These are phyloP conservation scores for Globisporangium parvum DNA, from an alignment of 352 stramenopile species.

Conservation along the genomic window DNA sequence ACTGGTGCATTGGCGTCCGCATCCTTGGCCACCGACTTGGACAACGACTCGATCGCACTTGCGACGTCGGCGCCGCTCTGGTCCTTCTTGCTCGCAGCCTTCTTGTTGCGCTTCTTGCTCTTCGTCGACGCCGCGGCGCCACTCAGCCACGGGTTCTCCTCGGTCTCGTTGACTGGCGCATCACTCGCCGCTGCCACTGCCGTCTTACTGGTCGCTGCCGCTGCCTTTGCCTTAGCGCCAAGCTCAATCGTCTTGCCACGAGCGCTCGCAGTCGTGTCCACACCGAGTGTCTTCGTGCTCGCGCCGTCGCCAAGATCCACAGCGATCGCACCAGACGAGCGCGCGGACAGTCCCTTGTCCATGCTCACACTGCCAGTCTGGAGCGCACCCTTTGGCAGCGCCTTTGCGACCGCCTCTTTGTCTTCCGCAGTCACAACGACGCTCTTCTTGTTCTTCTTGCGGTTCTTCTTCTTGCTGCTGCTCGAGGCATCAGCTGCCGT, in stretches of 20 bases:
- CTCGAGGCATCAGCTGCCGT: constrained; percentile 11
- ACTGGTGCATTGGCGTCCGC: constrained; percentile 13
- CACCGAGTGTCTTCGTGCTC: constrained; percentile 2
- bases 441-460: constrained; percentile 30
- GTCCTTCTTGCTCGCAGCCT: constrained; percentile 34
- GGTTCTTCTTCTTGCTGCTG: constrained; percentile 23
- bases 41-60: constrained; percentile 54
- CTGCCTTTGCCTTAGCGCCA: constrained; percentile 18
- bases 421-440: constrained; percentile 43
- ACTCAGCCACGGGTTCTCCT: constrained; percentile 72
- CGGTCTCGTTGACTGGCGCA: constrained; percentile 10
- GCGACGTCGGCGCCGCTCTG: constrained; percentile 33
- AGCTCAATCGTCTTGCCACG: constrained; percentile 25
- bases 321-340: constrained; percentile 52
- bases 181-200: constrained; percentile 24
- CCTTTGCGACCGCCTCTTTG: constrained; percentile 44
- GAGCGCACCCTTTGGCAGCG: constrained; percentile 40
- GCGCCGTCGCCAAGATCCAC: constrained; percentile 61
- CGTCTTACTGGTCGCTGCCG: constrained; percentile 2
- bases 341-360: constrained; percentile 61
- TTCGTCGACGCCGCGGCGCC: constrained; percentile 30
- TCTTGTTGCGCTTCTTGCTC: constrained; percentile 60
- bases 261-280: constrained; percentile 26
- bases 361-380: constrained; percentile 68
- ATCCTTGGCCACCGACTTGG: constrained; percentile 33